phyloP scores from a whole-genome alignment of 2,329 filamentous ascomycete species.

The Trichoderma atrobrunneum region DNA sequence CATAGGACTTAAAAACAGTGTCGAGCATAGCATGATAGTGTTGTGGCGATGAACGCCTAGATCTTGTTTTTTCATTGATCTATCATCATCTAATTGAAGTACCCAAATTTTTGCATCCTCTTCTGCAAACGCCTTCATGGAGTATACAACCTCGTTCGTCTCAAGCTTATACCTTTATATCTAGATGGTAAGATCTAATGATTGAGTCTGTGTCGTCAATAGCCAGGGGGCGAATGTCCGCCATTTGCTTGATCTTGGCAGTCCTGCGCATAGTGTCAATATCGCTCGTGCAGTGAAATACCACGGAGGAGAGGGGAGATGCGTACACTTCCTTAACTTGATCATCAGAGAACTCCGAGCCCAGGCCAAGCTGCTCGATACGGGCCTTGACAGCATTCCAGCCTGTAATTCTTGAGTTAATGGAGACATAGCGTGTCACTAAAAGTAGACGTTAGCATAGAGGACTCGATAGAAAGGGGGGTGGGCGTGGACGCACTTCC shows the following conservation, averaged over 20 bases:
- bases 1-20: no score
- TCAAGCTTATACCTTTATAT: background rate
- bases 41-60: background rate
- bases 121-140: background rate
- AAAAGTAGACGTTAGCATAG: background rate
- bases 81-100: background rate
- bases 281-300: background rate
- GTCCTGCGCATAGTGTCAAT: background rate
- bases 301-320: background rate
- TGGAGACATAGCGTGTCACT: constrained; percentile 52
- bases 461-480: background rate
- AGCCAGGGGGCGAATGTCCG: constrained; percentile 79
- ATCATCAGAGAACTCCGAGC: constrained; percentile 44
- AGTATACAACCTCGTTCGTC: background rate
- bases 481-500: background rate
- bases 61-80: background rate
- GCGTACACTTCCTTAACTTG: constrained; percentile 33
- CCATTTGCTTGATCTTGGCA: constrained; percentile 83
- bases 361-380: constrained; percentile 65
- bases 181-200: background rate
- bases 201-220: constrained; percentile 76
- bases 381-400: constrained; percentile 96
- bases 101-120: background rate
- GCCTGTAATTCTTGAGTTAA: constrained; percentile 69
- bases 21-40: no score